Evolutionary conservation across 2,329 filamentous ascomycete species (phyloP).

Genomic region (Amylocarpus encephaloides): DNA sequence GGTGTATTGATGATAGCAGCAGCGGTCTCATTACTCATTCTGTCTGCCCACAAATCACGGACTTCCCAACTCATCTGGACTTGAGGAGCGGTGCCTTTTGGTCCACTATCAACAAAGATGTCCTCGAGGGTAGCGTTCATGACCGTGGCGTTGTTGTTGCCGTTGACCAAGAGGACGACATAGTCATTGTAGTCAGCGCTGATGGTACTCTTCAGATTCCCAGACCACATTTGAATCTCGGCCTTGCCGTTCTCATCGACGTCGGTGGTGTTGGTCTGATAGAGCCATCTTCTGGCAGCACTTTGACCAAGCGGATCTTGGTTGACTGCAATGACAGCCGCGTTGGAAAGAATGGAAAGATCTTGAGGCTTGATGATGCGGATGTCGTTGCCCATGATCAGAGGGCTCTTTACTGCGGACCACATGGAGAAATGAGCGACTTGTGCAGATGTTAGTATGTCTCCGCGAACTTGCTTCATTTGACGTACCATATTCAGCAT

Average conservation of each 20-base stretch:
- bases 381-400: constrained; percentile 30
- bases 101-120: constrained; percentile 44
- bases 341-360: constrained; percentile 36
- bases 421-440: constrained; percentile 13
- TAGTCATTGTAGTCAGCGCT: constrained; percentile 39
- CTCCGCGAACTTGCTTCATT: background rate
- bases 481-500: constrained; percentile 31
- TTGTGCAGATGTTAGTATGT: background rate
- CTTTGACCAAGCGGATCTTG: constrained; percentile 36
- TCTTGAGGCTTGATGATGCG: constrained; percentile 29
- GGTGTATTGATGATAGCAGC: constrained; percentile 38
- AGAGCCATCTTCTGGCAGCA: constrained; percentile 40
- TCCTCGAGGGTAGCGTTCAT: constrained; percentile 47
- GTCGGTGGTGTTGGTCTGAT: constrained; percentile 33
- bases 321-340: constrained; percentile 39
- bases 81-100: constrained; percentile 37
- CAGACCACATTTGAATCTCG: constrained; percentile 45
- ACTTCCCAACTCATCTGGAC: constrained; percentile 43
- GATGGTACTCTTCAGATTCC: constrained; percentile 34
- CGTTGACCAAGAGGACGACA: constrained; percentile 45
- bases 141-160: constrained; percentile 34
- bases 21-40: constrained; percentile 44
- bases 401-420: constrained; percentile 25
- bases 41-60: constrained; percentile 48
- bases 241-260: constrained; percentile 38